Evolutionary conservation across 306 rosid genomes (phyloP).

Genomic region (Lagenaria siceraria): DNA sequence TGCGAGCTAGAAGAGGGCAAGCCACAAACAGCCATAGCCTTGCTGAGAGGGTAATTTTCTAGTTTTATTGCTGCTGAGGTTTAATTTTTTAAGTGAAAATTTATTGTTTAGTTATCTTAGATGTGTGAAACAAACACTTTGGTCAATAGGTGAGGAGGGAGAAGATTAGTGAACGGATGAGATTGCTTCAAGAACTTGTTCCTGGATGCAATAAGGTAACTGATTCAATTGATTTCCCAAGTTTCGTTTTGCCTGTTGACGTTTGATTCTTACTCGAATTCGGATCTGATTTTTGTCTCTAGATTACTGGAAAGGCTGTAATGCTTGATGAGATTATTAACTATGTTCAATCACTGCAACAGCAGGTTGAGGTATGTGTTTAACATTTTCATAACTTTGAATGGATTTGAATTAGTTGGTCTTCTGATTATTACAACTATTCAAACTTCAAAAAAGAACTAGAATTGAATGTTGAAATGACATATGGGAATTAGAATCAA

Average conservation of each 20-base stretch:
- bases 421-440: neutral
- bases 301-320: constrained; percentile 98
- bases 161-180: constrained; percentile 94
- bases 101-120: neutral
- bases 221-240: neutral
- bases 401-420: neutral
- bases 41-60: constrained; percentile 77
- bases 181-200: constrained; percentile 98
- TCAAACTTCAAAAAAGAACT: too few relatives aligned
- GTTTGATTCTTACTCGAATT: neutral
- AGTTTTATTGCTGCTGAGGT: neutral
- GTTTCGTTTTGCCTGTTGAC: neutral
- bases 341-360: constrained; percentile 95
- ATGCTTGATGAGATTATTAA: constrained; percentile 99
- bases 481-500: neutral
- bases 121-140: neutral
- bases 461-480: neutral
- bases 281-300: neutral
- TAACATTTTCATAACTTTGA: neutral
- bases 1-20: constrained; percentile 98
- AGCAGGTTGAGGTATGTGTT: constrained; percentile 94
- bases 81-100: neutral
- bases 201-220: constrained; percentile 97
- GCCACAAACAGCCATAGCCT: constrained; percentile 99
- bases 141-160: constrained; percentile 86